A percentile compares a stretch with the other conserved stretches of the same genome.
Conservation (phyloP, 139 green algal species). For the Chlorella vulgaris region DNA sequence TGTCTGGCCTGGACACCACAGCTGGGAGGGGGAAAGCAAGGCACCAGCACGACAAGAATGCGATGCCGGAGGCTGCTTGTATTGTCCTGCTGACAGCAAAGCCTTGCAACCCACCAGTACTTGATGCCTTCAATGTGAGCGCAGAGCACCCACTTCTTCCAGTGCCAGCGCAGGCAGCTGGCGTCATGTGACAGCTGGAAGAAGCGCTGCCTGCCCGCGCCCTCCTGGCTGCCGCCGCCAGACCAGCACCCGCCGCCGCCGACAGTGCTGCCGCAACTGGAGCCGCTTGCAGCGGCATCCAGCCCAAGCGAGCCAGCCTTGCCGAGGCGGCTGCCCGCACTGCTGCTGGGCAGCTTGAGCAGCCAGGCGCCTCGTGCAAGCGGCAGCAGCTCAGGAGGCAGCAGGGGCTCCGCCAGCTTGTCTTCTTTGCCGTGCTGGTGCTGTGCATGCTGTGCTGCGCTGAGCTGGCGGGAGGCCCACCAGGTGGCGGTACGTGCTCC, state of each 20-base stretch:
- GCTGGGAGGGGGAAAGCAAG: too few relatives aligned
- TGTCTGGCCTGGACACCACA: too few relatives aligned
- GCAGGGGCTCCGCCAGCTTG: not conserved
- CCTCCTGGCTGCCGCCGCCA: not conserved
- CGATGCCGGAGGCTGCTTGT: too few relatives aligned
- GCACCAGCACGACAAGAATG: not conserved
- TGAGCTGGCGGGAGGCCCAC: not conserved
- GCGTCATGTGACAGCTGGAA: constrained; percentile 15
- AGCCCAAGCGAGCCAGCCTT: too few relatives aligned
- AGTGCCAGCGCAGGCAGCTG: constrained; percentile 5
- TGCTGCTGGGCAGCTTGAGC: constrained; percentile 36
- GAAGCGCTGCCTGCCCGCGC: not conserved
- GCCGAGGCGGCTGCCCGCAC: too few relatives aligned
- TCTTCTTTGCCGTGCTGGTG: not conserved
- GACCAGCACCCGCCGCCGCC: not conserved
- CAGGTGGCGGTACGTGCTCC: constrained; percentile 8
- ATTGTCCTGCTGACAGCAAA: not conserved
- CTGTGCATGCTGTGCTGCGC: not conserved
- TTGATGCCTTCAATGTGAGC: not conserved
- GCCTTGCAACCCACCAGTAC: not conserved
- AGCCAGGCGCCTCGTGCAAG: constrained; percentile 58
- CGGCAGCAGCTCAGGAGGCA: constrained; percentile 42
- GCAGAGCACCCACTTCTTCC: constrained; percentile 16
- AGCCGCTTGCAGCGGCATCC: too few relatives aligned
- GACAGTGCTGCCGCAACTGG: not conserved